Evolutionary conservation across 306 rosid species (phyloP).

Genomic region (Cyclanthera cordifolia): DNA sequence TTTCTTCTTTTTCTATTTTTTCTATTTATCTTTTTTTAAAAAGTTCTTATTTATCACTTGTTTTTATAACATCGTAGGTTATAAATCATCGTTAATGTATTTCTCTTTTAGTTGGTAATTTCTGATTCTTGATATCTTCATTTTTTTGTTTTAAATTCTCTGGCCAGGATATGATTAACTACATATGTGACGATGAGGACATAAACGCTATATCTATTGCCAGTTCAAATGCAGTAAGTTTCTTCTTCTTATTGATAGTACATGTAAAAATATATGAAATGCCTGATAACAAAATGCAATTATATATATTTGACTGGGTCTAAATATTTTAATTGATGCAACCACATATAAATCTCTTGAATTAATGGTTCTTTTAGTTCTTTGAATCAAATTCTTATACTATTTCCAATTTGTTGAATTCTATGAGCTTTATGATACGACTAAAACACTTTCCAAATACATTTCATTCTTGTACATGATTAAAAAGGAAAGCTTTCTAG

Average conservation of each 20-base stretch:
- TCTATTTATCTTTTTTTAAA: not conserved
- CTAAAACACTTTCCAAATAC: not conserved
- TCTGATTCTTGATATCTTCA: conserved; percentile 6
- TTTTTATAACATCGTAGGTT: not conserved
- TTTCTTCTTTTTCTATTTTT: not conserved
- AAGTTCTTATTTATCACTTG: not conserved
- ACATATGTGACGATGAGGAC: conserved; percentile 57
- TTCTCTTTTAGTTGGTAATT: not conserved
- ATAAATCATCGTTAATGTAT: not conserved
- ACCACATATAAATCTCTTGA: not conserved
- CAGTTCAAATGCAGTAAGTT: conserved; percentile 52
- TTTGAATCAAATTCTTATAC: not conserved
- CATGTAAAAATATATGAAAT: not conserved
- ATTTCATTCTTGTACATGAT: not conserved
- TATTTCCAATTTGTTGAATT: not conserved
- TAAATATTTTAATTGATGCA: not conserved
- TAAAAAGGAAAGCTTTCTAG: not conserved
- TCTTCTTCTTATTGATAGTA: not conserved
- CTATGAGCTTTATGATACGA: not conserved
- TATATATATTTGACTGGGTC: not conserved
- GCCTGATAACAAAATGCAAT: not conserved
- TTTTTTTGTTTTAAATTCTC: conserved; percentile 5
- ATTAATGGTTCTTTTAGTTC: conserved; percentile 1
- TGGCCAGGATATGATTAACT: conserved; percentile 43
- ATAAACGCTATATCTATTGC: conserved; percentile 51